Conservation (phyloP, 148 eudicot species). For the Selenicereus undatus region DNA sequence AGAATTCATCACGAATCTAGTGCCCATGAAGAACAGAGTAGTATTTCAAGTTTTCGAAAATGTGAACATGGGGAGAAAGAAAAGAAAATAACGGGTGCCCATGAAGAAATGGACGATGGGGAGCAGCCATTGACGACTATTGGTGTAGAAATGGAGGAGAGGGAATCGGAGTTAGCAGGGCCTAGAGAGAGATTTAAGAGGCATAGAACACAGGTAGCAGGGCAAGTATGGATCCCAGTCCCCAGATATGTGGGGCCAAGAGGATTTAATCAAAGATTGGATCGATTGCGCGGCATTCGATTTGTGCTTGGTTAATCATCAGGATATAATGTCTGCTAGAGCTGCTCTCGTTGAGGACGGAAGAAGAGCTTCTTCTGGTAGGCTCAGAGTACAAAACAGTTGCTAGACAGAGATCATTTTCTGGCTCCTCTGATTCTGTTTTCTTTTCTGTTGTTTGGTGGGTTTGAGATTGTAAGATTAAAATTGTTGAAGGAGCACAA, state of each 20-base stretch:
- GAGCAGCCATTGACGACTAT: not conserved
- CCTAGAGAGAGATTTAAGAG: constrained; percentile 67
- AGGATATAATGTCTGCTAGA: constrained; percentile 48
- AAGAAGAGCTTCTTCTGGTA: constrained; percentile 34
- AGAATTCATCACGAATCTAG: not conserved
- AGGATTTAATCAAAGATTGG: constrained; percentile 64
- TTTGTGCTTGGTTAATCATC: constrained; percentile 30
- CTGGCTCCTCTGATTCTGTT: not conserved
- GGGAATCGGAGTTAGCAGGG: constrained; percentile 4
- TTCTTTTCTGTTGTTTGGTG: not conserved
- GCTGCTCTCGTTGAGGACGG: constrained; percentile 49
- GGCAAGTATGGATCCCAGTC: constrained; percentile 75
- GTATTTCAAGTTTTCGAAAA: not conserved
- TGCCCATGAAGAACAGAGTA: not conserved
- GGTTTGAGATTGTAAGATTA: not conserved
- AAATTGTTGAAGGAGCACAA: not conserved
- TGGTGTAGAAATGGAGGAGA: not conserved
- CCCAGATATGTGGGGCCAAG: constrained; percentile 85
- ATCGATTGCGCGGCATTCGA: constrained; percentile 60
- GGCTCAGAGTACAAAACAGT: constrained; percentile 44
- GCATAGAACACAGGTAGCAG: constrained; percentile 66
- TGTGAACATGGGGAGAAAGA: not conserved
- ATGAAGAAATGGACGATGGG: not conserved
- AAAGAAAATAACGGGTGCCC: not conserved
- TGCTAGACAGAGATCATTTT: constrained; percentile 20